Base-by-base conservation (phyloP, 495 filamentous ascomycete genomes). In the Aspergillus olivimuriae region DNA sequence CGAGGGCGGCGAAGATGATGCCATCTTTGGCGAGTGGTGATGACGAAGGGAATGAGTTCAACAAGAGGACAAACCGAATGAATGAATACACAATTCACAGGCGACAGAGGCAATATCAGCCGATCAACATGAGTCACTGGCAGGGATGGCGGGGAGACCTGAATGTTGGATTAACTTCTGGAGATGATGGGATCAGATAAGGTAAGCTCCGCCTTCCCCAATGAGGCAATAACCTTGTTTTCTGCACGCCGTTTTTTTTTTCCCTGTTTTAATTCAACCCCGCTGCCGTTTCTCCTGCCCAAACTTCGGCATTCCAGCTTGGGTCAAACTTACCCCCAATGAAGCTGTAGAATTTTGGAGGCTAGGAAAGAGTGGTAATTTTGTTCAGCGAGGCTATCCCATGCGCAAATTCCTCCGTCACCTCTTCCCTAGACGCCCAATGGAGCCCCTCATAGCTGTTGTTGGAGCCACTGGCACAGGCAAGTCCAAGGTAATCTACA, bases 401-500 rank as follows among this genome's bases (percentile, higher is more conserved):
- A 57, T 53, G 47, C 47, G 22, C 26, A 45, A 10, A 22, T 46
- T 46, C 24, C 15, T 43, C 16, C 43, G 23, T 6, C 31, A 24
- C 23, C 28, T 62, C 34, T 47, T 34, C 22, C 23, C 38, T 31
- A 52, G 36, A 44, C 49, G 38, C 41, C 31, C 41, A 44, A 70
- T 72, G 68, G 50, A 59, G 42, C 86, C 89, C 18, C 71, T 97
- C 44, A 78, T 98, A 50, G 80, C 86, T 26, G 78, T 98, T 34
- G 74, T 96, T 26, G 92, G 92, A 26, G 87, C 94, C 26, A 98
- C 92, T 28, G 92, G 94, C 43, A 96, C 91, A 4, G 92, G 92
- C 28, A 98, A 98, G 71, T 96, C 92, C n/a, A 86, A 98, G 74
- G 92, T 95, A 65, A 46, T 62, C 21, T 23, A 21, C 8, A 23